phyloP scores from a whole-genome alignment of 352 stramenopile genomes.

The Pythium sukuiense region DNA sequence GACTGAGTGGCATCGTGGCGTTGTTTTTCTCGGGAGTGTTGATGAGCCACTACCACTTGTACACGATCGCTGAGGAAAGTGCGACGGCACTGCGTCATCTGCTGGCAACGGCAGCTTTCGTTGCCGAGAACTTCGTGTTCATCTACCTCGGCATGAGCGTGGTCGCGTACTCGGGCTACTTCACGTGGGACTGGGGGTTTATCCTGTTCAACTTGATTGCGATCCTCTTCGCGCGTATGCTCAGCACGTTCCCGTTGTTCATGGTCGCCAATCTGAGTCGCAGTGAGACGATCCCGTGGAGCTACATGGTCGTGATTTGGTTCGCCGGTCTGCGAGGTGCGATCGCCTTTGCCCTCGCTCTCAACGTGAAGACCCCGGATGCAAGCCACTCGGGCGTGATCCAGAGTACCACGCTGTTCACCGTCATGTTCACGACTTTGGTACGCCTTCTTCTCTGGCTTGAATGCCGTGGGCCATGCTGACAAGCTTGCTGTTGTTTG shows the following conservation, averaged over 20 bases:
- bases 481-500: background rate
- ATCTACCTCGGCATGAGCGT: constrained; percentile 87
- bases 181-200: constrained; percentile 86
- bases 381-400: constrained; percentile 39
- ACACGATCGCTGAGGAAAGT: constrained; percentile 80
- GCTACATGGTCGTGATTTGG: constrained; percentile 88
- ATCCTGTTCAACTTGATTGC: constrained; percentile 72
- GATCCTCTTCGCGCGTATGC: constrained; percentile 61
- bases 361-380: constrained; percentile 55
- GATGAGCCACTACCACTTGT: constrained; percentile 87
- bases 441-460: background rate
- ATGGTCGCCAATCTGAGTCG: constrained; percentile 69
- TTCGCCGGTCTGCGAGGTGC: constrained; percentile 92
- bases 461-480: background rate
- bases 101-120: constrained; percentile 74
- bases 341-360: constrained; percentile 90
- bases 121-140: constrained; percentile 89
- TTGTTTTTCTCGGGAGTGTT: constrained; percentile 93
- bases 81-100: constrained; percentile 75
- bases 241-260: constrained; percentile 83
- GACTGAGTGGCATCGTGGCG: constrained; percentile 91
- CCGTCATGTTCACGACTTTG: constrained; percentile 52
- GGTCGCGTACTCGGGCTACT: constrained; percentile 73
- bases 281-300: constrained; percentile 61
- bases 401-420: constrained; percentile 56